These are phyloP conservation scores for Lactifluus pinguis DNA, from an alignment of 768 basidiomycete genomes.

Conservation along the genomic window DNA sequence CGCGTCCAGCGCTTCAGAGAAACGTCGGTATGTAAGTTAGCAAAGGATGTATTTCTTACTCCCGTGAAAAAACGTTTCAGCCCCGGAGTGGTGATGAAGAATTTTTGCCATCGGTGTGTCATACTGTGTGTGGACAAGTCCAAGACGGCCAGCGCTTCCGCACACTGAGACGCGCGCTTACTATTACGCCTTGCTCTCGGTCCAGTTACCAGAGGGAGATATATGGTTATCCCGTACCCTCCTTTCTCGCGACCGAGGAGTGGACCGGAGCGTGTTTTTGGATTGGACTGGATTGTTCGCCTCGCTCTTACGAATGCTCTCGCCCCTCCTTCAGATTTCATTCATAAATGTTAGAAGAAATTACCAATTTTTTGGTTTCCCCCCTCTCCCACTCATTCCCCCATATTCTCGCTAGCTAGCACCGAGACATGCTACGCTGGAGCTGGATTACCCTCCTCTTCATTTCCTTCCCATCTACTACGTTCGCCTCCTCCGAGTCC, in stretches of 20 bases:
- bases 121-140: background rate
- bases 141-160: background rate
- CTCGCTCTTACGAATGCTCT: background rate
- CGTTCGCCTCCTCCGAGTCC: background rate
- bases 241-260: conserved; percentile 2
- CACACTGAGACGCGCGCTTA: background rate
- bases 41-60: background rate
- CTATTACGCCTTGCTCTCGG: background rate
- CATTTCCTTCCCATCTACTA: background rate
- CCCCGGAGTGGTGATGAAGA: background rate
- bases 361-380: background rate
- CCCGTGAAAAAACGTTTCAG: background rate
- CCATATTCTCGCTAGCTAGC: background rate
- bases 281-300: conserved; percentile 2
- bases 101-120: background rate
- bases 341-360: background rate
- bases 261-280: background rate
- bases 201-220: background rate
- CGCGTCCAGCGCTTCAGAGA: background rate
- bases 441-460: background rate
- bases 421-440: background rate
- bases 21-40: background rate
- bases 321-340: background rate
- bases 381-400: background rate
- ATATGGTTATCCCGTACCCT: background rate